phyloP scores from a whole-genome alignment of 1,284 basidiomycete genomes.

The Rhodotorula sp. region DNA sequence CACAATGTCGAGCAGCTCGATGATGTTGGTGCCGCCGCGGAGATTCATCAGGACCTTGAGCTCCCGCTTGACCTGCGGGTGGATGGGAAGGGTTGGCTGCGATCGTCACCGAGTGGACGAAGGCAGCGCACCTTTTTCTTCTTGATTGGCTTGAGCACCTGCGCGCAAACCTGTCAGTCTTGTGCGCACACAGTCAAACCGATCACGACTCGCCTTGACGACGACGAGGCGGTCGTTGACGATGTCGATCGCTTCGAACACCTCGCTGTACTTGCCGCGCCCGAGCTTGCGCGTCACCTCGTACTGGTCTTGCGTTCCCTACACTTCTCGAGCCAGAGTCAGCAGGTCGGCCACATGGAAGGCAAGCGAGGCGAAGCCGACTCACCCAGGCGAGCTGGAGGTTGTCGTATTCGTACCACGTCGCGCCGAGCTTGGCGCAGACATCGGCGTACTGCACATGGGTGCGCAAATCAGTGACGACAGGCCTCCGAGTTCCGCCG shows the following conservation, averaged over 20 bases:
- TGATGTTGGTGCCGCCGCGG: constrained; percentile 87
- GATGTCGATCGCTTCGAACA: constrained; percentile 95
- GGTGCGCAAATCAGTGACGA: not conserved
- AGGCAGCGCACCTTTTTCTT: constrained; percentile 56
- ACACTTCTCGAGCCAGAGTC: not conserved
- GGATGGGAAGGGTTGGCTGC: not conserved
- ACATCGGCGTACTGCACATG: constrained; percentile 55
- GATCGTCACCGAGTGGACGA: not conserved
- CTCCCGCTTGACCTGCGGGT: constrained; percentile 85
- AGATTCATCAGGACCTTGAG: constrained; percentile 98
- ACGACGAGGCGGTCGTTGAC: constrained; percentile 93
- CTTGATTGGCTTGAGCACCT: constrained; percentile 95
- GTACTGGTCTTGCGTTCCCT: constrained; percentile 82
- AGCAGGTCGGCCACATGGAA: not conserved
- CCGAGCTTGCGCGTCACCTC: constrained; percentile 98
- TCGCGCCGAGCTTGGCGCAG: constrained; percentile 60
- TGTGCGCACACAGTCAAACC: too few species aligned
- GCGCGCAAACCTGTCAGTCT: not conserved
- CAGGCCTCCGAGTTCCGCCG: not conserved
- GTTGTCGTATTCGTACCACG: constrained; percentile 73
- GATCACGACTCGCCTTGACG: constrained; percentile 63
- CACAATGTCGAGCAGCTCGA: constrained; percentile 88
- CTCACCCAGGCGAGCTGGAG: constrained; percentile 84
- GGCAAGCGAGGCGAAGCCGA: not conserved
- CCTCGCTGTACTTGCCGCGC: constrained; percentile 94